phyloP scores from a whole-genome alignment of 257 asterid genomes.

The Lycium barbarum region DNA sequence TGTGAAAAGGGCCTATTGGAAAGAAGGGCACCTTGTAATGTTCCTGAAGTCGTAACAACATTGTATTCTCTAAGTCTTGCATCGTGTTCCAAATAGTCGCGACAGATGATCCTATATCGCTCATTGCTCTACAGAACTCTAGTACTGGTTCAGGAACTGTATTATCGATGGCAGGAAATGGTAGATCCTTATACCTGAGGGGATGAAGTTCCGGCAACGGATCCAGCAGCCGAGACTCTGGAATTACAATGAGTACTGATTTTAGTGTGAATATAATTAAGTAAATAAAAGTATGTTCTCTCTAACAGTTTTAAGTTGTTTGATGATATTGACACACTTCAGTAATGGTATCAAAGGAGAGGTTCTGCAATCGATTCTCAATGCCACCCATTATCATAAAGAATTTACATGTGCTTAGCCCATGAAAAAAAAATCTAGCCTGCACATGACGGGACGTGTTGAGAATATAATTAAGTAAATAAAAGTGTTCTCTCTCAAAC shows the following conservation, averaged over 20 bases:
- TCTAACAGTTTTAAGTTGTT: too few species aligned
- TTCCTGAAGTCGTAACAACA: slow-evolving; percentile 38
- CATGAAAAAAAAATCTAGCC: too few species aligned
- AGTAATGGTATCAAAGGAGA: too few species aligned
- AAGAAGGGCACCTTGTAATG: slow-evolving; percentile 49
- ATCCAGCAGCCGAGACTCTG: slow-evolving; percentile 45
- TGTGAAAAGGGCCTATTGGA: slow-evolving; percentile 68
- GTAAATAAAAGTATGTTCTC: too few species aligned
- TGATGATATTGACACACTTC: too few species aligned
- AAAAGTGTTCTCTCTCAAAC: too few species aligned
- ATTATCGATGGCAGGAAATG: slow-evolving; percentile 26
- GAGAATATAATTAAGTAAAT: too few species aligned
- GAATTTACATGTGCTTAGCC: not conserved
- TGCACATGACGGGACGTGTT: too few species aligned
- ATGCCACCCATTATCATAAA: not conserved
- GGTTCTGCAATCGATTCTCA: too few species aligned
- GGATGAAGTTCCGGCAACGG: slow-evolving; percentile 43
- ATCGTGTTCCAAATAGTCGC: slow-evolving; percentile 62
- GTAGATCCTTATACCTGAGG: slow-evolving; percentile 39
- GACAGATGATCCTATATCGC: slow-evolving; percentile 41
- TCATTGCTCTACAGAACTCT: slow-evolving; percentile 33
- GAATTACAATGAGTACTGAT: not conserved
- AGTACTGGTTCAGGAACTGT: slow-evolving; percentile 29
- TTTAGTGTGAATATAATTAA: not conserved
- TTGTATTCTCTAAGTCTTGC: slow-evolving; percentile 31